Evolutionary conservation across 75 land plant species (phyloP).

Genomic region (Larix kaempferi): DNA sequence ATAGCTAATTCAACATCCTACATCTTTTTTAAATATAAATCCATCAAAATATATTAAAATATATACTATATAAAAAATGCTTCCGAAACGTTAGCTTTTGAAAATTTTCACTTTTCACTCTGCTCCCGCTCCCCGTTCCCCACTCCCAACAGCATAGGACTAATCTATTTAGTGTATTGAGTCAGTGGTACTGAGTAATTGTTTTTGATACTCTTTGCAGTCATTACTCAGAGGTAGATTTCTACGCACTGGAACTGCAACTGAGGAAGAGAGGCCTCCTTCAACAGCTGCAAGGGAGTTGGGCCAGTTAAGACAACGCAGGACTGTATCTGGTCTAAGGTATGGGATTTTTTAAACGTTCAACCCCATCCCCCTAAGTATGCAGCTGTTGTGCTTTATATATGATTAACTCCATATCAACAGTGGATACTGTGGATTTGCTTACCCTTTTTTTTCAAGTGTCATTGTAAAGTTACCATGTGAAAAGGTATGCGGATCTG

Average conservation of each 20-base stretch:
- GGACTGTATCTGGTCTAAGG: conserved; percentile 91
- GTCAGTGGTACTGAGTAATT: background rate
- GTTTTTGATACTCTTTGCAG: conserved; percentile 32
- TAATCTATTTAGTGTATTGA: background rate
- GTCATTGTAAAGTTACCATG: no score
- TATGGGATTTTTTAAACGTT: conserved; percentile 10
- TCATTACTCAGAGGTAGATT: conserved; percentile 89
- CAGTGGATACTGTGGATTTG: no score
- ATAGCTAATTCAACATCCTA: no score
- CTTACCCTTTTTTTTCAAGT: no score
- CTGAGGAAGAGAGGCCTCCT: conserved; percentile 71
- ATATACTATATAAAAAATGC: no score
- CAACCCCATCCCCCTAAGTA: background rate
- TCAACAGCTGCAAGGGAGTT: conserved; percentile 85
- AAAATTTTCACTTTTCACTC: no score
- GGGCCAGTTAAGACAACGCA: conserved; percentile 76
- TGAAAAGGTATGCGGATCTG: no score
- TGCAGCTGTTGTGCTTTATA: background rate
- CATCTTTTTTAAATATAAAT: no score
- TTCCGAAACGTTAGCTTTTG: no score
- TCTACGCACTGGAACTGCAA: conserved; percentile 54
- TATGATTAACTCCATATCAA: background rate
- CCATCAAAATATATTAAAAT: no score
- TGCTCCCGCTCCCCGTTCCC: no score
- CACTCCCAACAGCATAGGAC: no score